Evolutionary conservation across 257 asterid species (phyloP).

Genomic region (Jacaranda copaia): DNA sequence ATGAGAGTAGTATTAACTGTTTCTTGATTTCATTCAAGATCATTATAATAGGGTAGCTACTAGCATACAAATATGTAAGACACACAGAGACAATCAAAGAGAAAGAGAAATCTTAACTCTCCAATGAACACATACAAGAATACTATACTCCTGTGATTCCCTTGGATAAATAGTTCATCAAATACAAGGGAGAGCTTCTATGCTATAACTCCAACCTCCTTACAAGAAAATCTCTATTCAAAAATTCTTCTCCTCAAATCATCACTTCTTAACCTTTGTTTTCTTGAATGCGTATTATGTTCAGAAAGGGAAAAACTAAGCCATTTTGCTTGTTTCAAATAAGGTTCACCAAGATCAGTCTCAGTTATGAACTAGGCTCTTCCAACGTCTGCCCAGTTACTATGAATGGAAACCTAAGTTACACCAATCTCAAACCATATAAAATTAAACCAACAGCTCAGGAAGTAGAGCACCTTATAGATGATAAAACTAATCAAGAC

Average conservation of each 20-base stretch:
- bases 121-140: background rate
- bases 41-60: background rate
- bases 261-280: background rate
- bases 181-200: background rate
- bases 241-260: background rate
- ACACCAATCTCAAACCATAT: background rate
- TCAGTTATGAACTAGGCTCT: background rate
- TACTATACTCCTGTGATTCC: constrained; percentile 6
- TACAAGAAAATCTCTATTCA: no score
- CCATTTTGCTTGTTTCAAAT: background rate
- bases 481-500: background rate
- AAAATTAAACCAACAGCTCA: constrained; percentile 9
- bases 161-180: background rate
- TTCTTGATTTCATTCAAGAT: background rate
- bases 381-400: background rate
- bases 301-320: background rate
- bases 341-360: background rate
- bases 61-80: background rate
- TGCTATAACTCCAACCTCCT: background rate
- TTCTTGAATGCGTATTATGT: background rate
- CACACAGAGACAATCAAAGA: background rate
- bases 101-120: background rate
- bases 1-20: background rate
- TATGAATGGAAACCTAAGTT: background rate
- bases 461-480: background rate